Evolutionary conservation across 768 basidiomycete genomes (phyloP).

Genomic region (Panaeolus papilionaceus): DNA sequence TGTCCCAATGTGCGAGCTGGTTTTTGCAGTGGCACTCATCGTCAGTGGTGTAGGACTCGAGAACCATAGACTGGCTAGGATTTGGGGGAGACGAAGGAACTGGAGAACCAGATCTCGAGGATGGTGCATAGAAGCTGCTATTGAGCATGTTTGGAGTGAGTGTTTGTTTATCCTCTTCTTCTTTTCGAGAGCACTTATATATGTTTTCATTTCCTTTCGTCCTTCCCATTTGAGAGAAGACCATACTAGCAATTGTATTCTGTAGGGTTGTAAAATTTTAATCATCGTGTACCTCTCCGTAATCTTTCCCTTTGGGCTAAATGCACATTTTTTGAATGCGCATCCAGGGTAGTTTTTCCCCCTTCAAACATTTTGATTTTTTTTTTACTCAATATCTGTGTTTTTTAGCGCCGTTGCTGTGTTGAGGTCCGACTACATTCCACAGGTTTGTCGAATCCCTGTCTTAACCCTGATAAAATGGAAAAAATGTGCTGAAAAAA

Average conservation of each 20-base stretch:
- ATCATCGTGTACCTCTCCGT: background rate
- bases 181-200: no score
- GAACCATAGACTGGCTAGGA: background rate
- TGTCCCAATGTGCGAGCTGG: slow-evolving; percentile 6
- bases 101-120: background rate
- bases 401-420: background rate
- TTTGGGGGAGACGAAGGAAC: background rate
- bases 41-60: background rate
- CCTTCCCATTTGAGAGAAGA: background rate
- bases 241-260: background rate
- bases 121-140: background rate
- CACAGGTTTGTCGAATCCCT: no score
- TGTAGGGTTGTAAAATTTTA: background rate
- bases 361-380: background rate
- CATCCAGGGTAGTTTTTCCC: background rate
- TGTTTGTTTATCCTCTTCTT: background rate
- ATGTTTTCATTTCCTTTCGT: background rate
- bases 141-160: background rate
- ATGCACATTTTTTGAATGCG: background rate
- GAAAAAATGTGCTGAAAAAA: background rate
- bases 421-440: no score
- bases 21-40: slow-evolving; percentile 1
- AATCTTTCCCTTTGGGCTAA: background rate
- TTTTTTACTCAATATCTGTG: background rate
- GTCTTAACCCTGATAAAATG: background rate